Percentiles rank a stretch among this genome's conserved stretches.
phyloP scores from a whole-genome alignment of 1,284 basidiomycete species.

The Apiotrichum laibachii region DNA sequence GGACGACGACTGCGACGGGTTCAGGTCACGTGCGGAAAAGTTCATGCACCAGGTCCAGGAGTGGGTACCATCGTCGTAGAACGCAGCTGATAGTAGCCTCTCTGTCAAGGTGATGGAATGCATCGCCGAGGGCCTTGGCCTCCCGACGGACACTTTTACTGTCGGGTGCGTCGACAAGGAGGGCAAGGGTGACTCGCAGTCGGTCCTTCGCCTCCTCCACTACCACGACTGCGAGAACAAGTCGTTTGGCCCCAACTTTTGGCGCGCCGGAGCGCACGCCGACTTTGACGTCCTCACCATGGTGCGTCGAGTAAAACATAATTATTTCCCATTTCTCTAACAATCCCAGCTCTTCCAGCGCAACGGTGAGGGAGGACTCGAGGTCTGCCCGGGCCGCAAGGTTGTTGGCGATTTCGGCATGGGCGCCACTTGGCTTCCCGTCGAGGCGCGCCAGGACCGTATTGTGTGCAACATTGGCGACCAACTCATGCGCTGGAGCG shows the following conservation, averaged over 20 bases:
- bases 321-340: too few species aligned
- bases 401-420: slow-evolving; percentile 40
- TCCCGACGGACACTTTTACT: slow-evolving; percentile 32
- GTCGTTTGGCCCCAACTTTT: slow-evolving; percentile 34
- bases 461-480: slow-evolving; percentile 45
- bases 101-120: slow-evolving; percentile 37
- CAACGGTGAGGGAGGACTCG: slow-evolving; percentile 36
- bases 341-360: slow-evolving; percentile 33
- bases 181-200: slow-evolving; percentile 32
- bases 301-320: not conserved
- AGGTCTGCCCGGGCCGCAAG: slow-evolving; percentile 37
- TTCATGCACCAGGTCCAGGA: slow-evolving; percentile 33
- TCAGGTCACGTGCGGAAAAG: slow-evolving; percentile 20
- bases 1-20: slow-evolving; percentile 25
- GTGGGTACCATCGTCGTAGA: too few species aligned
- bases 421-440: slow-evolving; percentile 32
- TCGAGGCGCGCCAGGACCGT: slow-evolving; percentile 31
- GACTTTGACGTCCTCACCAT: slow-evolving; percentile 39
- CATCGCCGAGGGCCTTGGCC: slow-evolving; percentile 34
- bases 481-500: slow-evolving; percentile 36
- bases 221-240: slow-evolving; percentile 38
- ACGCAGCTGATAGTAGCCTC: slow-evolving; percentile 18
- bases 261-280: slow-evolving; percentile 39
- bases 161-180: slow-evolving; percentile 26
- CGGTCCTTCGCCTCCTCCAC: slow-evolving; percentile 33